phyloP scores from a whole-genome alignment of 768 basidiomycete genomes.

The Rhizopogon salebrosus region DNA sequence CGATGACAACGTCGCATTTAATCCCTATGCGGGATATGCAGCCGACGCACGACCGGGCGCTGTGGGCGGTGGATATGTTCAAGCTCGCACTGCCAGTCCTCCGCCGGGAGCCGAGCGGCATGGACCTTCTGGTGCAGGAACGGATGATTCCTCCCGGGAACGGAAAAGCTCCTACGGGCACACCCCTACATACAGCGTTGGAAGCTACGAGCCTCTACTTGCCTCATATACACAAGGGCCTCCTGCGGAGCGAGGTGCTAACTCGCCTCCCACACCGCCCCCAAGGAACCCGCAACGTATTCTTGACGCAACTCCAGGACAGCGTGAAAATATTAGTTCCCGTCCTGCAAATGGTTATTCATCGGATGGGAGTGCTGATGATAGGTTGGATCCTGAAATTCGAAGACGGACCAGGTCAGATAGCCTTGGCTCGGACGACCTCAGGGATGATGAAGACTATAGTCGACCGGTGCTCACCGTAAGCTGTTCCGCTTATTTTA shows the following conservation, averaged over 20 bases:
- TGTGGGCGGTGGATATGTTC: conserved; percentile 35
- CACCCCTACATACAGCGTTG: conserved; percentile 44
- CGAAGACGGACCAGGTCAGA: conserved; percentile 16
- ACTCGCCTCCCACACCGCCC: conserved; percentile 11
- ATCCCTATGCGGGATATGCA: conserved; percentile 49
- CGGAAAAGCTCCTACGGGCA: conserved; percentile 33
- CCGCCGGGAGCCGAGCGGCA: conserved; percentile 27
- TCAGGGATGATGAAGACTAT: conserved; percentile 53
- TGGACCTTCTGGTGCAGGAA: conserved; percentile 8
- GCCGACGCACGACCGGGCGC: conserved; percentile 9
- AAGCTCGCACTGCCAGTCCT: conserved; percentile 44
- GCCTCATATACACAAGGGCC: conserved; percentile 34
- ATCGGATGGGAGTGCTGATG: conserved; percentile 21
- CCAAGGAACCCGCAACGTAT: conserved; percentile 27
- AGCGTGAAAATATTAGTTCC: background rate
- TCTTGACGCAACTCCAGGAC: conserved; percentile 5
- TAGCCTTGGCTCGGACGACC: conserved; percentile 12
- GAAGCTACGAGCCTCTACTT: conserved; percentile 59
- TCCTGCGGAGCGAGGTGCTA: conserved; percentile 15
- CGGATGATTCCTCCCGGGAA: conserved; percentile 23
- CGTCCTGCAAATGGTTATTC: conserved; percentile 5
- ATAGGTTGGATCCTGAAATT: conserved; percentile 18
- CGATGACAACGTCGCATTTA: conserved; percentile 26
- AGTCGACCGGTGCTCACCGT: conserved; percentile 52
- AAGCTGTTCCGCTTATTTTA: conserved; percentile 12